phyloP scores from a whole-genome alignment of 2,329 filamentous ascomycete genomes.

The Daldinia eschscholtzii region DNA sequence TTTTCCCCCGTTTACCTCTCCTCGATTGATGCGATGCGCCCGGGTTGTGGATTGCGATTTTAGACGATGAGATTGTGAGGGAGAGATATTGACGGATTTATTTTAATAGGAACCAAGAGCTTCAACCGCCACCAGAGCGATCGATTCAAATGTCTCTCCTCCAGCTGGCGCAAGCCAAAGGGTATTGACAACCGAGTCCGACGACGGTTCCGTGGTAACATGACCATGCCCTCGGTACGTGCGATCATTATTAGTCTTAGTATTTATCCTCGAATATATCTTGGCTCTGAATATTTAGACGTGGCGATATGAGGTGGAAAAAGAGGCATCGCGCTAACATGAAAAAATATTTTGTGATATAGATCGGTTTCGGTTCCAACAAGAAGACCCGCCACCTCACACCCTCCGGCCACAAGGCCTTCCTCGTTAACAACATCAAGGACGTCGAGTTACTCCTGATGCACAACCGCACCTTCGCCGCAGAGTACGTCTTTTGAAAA shows the following conservation, averaged over 20 bases:
- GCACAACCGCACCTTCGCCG: conserved; percentile 99
- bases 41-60: neutral
- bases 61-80: conserved; percentile 10
- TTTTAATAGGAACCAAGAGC: conserved; percentile 82
- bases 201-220: conserved; percentile 95
- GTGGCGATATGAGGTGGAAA: neutral
- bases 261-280: neutral
- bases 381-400: conserved; percentile 99
- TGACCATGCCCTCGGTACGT: conserved; percentile 98
- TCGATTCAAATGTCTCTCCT: conserved; percentile 86
- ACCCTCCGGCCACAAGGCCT: conserved; percentile 99
- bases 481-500: conserved; percentile 78
- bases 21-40: conserved; percentile 26
- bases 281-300: neutral
- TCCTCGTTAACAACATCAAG: conserved; percentile 96
- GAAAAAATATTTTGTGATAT: conserved; percentile 22
- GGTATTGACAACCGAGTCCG: conserved; percentile 99
- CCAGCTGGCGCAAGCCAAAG: conserved; percentile 97
- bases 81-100: conserved; percentile 55
- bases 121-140: conserved; percentile 99
- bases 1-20: conserved; percentile 29
- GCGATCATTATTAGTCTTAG: neutral
- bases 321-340: conserved; percentile 33
- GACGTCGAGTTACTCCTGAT: conserved; percentile 98
- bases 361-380: conserved; percentile 99